Evolutionary conservation across 2,329 filamentous ascomycete genomes (phyloP).

Genomic region (Sporothrix pseudoabietina): DNA sequence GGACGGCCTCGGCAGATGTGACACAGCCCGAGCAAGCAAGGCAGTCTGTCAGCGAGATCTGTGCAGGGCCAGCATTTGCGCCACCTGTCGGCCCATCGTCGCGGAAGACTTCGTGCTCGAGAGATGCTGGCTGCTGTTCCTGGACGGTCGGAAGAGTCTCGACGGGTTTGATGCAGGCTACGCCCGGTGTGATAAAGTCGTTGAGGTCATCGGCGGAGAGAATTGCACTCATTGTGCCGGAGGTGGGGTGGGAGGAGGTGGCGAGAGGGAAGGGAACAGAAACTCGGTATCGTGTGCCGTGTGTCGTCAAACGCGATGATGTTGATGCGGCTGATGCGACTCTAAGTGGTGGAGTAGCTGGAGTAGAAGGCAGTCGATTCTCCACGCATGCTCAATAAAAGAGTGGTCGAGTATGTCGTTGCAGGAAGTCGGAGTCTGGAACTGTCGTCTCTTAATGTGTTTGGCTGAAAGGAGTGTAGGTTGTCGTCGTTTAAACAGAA

Average conservation of each 20-base stretch:
- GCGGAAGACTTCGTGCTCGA: conserved; percentile 84
- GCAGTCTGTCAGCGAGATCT: conserved; percentile 96
- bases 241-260: not conserved
- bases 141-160: conserved; percentile 78
- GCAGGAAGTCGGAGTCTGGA: not conserved
- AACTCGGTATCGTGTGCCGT: not conserved
- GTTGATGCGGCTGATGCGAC: not conserved
- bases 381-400: not conserved
- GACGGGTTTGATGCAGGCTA: conserved; percentile 97
- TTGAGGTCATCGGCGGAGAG: conserved; percentile 96
- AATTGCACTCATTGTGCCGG: conserved; percentile 82
- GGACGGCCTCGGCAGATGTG: conserved; percentile 94
- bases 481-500: not conserved
- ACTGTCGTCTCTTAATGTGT: not conserved
- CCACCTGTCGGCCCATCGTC: conserved; percentile 71
- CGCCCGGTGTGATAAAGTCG: conserved; percentile 97
- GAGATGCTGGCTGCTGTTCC: conserved; percentile 41
- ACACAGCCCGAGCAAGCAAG: conserved; percentile 97
- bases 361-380: not conserved
- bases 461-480: not conserved
- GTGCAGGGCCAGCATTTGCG: conserved; percentile 64
- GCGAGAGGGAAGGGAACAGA: not conserved
- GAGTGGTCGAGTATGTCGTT: not conserved
- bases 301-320: not conserved
- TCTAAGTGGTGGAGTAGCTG: not conserved